phyloP scores from a whole-genome alignment of 257 asterid species.

The Solanum commersonii region DNA sequence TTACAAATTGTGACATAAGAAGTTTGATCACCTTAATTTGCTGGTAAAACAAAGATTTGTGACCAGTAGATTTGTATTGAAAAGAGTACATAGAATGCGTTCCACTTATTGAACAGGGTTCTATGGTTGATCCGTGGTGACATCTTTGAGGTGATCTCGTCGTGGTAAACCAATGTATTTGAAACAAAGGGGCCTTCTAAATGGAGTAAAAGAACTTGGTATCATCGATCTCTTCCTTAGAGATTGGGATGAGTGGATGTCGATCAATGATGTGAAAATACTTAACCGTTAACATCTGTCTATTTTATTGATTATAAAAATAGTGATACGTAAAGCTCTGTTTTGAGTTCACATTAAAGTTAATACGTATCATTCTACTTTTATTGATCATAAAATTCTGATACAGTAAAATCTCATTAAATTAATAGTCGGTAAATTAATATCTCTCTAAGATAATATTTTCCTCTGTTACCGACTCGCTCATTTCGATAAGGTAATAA shows the following conservation, averaged over 20 bases:
- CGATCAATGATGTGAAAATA: no score
- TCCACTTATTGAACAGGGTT: background rate
- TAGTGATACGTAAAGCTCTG: no score
- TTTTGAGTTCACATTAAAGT: no score
- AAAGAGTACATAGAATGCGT: background rate
- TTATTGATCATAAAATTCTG: background rate
- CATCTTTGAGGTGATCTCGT: background rate
- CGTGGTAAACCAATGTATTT: background rate
- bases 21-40: background rate
- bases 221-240: background rate
- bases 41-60: background rate
- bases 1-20: background rate
- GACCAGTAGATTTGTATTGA: background rate
- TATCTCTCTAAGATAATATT: no score
- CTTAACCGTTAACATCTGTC: no score
- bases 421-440: no score
- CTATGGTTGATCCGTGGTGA: background rate
- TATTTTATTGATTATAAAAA: no score
- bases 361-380: background rate
- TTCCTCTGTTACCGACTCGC: rapidly evolving
- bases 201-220: background rate
- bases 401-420: background rate
- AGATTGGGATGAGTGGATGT: no score
- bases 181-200: background rate
- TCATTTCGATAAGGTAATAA: no score